Percentiles rank a stretch among this genome's conserved stretches.
Conservation (phyloP, 2,329 filamentous ascomycete genomes). For the Fusarium austroafricanum region DNA sequence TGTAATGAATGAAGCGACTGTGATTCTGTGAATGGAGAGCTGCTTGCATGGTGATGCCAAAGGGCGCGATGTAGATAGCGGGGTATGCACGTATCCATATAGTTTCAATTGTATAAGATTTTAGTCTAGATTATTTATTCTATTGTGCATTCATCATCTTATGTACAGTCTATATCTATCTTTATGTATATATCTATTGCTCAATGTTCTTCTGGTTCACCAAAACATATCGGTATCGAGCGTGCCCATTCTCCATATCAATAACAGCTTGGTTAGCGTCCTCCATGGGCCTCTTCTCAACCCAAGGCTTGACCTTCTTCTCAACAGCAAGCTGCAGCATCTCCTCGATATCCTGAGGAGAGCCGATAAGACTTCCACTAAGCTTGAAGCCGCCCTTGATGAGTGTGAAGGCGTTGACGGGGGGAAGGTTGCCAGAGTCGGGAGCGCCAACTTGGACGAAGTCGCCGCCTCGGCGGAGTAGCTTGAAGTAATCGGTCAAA, state of each 20-base stretch:
- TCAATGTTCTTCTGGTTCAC: slow-evolving; percentile 53
- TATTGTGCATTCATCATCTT: slow-evolving; percentile 17
- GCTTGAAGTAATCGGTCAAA: slow-evolving; percentile 67
- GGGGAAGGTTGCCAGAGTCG: slow-evolving; percentile 42
- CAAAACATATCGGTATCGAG: slow-evolving; percentile 60
- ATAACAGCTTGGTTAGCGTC: slow-evolving; percentile 65
- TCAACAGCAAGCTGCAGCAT: slow-evolving; percentile 70
- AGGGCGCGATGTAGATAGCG: slow-evolving; percentile 37
- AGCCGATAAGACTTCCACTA: slow-evolving; percentile 60
- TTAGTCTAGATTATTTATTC: slow-evolving; percentile 2
- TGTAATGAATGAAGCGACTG: too few relatives aligned
- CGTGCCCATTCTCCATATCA: slow-evolving; percentile 66
- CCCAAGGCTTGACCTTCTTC: slow-evolving; percentile 67
- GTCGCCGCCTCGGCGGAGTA: slow-evolving; percentile 68
- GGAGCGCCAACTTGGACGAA: slow-evolving; percentile 70
- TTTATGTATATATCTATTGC: slow-evolving; percentile 7
- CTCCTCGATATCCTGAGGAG: slow-evolving; percentile 66
- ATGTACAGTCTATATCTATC: slow-evolving; percentile 15
- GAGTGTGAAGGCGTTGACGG: slow-evolving; percentile 42
- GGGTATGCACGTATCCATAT: slow-evolving; percentile 34
- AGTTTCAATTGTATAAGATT: neutral
- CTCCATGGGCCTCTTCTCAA: slow-evolving; percentile 65
- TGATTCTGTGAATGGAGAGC: neutral
- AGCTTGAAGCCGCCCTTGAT: slow-evolving; percentile 52
- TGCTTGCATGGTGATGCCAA: neutral